phyloP scores from a whole-genome alignment of 2,329 filamentous ascomycete species.

The Cryphonectria radicalis region DNA sequence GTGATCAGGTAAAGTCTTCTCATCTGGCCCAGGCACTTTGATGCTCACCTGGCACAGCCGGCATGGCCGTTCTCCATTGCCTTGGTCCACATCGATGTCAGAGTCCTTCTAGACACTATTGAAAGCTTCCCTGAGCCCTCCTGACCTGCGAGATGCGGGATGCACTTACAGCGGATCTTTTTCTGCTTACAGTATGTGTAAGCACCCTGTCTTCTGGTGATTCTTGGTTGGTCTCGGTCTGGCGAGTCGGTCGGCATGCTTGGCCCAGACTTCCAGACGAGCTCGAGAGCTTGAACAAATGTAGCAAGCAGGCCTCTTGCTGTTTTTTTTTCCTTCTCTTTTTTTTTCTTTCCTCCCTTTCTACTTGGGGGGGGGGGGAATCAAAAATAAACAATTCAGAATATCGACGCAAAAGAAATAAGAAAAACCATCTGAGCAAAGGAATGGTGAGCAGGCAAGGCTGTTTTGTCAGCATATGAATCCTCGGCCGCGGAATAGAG shows the following conservation, averaged over 20 bases:
- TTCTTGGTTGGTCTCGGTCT: background rate
- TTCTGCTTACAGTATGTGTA: background rate
- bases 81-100: background rate
- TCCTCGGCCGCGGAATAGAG: background rate
- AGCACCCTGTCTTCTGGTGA: background rate
- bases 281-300: background rate
- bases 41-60: background rate
- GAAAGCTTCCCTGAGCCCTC: background rate
- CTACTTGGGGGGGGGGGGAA: background rate
- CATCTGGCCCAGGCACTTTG: background rate
- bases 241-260: background rate
- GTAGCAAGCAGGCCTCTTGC: background rate
- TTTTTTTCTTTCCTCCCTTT: background rate
- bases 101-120: background rate
- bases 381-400: background rate
- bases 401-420: background rate
- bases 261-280: background rate
- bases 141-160: background rate
- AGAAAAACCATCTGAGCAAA: background rate
- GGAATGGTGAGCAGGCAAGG: background rate
- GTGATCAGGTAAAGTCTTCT: background rate
- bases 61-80: background rate
- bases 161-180: background rate
- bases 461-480: background rate
- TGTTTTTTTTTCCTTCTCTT: background rate